Percentiles rank a stretch among this genome's conserved stretches.
Evolutionary conservation across 495 filamentous ascomycete species (phyloP).

Genomic region (Aspergillus leporis): DNA sequence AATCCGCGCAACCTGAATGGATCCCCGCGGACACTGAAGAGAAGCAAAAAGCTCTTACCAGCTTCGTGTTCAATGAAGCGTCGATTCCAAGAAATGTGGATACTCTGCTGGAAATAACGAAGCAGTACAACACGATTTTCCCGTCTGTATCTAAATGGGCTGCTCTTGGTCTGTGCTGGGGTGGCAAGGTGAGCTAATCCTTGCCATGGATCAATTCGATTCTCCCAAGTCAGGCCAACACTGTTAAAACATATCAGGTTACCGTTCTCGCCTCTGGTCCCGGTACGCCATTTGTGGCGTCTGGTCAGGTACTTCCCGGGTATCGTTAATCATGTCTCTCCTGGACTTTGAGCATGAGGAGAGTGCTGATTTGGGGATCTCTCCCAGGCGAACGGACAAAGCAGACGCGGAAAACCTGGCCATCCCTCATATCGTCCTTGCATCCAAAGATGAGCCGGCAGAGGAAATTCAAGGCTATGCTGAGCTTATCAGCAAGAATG

Average conservation of each 20-base stretch:
- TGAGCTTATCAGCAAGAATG: slow-evolving; percentile 38
- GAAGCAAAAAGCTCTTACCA: slow-evolving; percentile 34
- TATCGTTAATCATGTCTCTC: slow-evolving; percentile 11
- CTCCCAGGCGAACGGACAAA: slow-evolving; percentile 34
- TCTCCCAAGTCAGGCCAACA: background rate
- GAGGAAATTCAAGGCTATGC: slow-evolving; percentile 42
- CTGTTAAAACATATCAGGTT: slow-evolving; percentile 27
- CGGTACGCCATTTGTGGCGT: slow-evolving; percentile 44
- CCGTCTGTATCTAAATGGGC: slow-evolving; percentile 41
- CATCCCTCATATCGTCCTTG: slow-evolving; percentile 55
- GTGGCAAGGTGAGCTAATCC: slow-evolving; percentile 37
- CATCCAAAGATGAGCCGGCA: slow-evolving; percentile 53
- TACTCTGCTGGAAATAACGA: slow-evolving; percentile 23
- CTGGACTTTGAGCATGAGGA: background rate
- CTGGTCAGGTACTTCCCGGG: slow-evolving; percentile 54
- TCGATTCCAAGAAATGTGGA: slow-evolving; percentile 25
- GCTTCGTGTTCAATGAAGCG: slow-evolving; percentile 30
- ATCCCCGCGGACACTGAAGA: slow-evolving; percentile 46
- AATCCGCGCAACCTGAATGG: slow-evolving; percentile 27
- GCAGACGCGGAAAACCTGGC: slow-evolving; percentile 46
- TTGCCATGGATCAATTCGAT: background rate
- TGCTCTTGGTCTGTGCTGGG: slow-evolving; percentile 51
- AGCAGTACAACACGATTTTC: slow-evolving; percentile 28
- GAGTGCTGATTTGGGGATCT: background rate
- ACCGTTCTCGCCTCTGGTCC: slow-evolving; percentile 40